Conservation (phyloP, 352 stramenopile genomes). For the Globisporangium solare region DNA sequence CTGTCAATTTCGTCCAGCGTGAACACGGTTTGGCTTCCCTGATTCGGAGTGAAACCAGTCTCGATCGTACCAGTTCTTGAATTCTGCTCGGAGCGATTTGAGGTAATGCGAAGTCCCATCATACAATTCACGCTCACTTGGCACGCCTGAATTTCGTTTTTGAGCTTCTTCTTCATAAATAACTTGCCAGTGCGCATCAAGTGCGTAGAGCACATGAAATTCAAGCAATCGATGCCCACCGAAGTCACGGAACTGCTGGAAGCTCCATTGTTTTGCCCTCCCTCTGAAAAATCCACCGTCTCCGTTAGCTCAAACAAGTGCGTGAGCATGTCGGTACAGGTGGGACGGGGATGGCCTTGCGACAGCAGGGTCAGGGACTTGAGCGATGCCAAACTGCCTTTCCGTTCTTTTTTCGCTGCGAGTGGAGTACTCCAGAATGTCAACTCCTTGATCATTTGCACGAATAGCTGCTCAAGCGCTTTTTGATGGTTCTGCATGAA, state of each 20-base stretch:
- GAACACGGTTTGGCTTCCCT: conserved; percentile 61
- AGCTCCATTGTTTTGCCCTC: conserved; percentile 18
- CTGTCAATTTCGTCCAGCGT: conserved; percentile 81
- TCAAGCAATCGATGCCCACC: conserved; percentile 80
- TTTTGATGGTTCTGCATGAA: conserved; percentile 77
- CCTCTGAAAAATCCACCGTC: conserved; percentile 79
- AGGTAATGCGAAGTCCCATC: conserved; percentile 79
- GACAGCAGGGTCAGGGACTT: conserved; percentile 64
- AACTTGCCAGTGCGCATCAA: conserved; percentile 63
- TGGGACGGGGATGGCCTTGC: conserved; percentile 64
- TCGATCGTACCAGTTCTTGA: conserved; percentile 28
- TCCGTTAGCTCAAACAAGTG: conserved; percentile 83
- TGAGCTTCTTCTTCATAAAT: conserved; percentile 70
- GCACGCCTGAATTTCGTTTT: conserved; percentile 69
- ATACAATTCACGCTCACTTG: conserved; percentile 82
- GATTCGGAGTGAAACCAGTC: conserved; percentile 47
- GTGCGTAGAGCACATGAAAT: conserved; percentile 84
- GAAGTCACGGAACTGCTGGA: conserved; percentile 35
- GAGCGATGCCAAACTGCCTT: conserved; percentile 43
- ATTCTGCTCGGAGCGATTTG: conserved; percentile 41
- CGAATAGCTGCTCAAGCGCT: conserved; percentile 64
- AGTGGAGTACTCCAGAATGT: conserved; percentile 75
- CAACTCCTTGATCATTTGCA: conserved; percentile 82
- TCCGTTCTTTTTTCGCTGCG: conserved; percentile 25
- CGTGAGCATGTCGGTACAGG: conserved; percentile 75